phyloP scores from a whole-genome alignment of 2,329 filamentous ascomycete genomes.

The Diaporthe sp. region DNA sequence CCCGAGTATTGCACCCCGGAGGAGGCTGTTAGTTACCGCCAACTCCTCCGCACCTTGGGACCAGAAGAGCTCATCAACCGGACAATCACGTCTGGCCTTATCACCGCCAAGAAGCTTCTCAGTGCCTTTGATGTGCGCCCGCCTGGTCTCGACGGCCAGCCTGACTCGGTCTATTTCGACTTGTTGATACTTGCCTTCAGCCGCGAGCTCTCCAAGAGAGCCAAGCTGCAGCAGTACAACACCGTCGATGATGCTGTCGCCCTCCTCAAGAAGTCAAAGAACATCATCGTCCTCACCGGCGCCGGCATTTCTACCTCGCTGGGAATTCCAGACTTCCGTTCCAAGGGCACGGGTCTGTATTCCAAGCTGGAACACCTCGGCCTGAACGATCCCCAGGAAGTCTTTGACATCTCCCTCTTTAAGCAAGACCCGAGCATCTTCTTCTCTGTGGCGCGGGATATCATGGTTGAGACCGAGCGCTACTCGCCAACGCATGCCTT shows the following conservation, averaged over 20 bases:
- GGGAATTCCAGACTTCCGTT: conserved; percentile 97
- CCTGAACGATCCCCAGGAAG: conserved; percentile 88
- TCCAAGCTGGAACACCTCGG: conserved; percentile 85
- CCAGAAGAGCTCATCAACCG: conserved; percentile 81
- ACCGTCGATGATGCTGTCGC: conserved; percentile 88
- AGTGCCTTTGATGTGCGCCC: conserved; percentile 87
- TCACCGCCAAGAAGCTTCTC: conserved; percentile 86
- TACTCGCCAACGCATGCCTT: conserved; percentile 96
- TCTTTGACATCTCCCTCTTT: conserved; percentile 93
- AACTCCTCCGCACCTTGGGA: conserved; percentile 82
- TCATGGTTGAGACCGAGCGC: conserved; percentile 83
- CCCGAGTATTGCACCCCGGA: conserved; percentile 74
- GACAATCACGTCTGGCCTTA: conserved; percentile 76
- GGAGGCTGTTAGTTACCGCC: conserved; percentile 77
- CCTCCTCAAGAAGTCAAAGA: conserved; percentile 79
- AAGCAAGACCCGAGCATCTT: conserved; percentile 89
- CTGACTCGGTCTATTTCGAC: conserved; percentile 82
- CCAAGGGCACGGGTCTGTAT: conserved; percentile 92
- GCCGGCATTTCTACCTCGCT: conserved; percentile 97
- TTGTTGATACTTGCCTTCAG: conserved; percentile 83
- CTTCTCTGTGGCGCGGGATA: conserved; percentile 92
- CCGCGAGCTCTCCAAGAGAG: conserved; percentile 84
- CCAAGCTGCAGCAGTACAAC: conserved; percentile 85
- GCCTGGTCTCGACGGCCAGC: conserved; percentile 76
- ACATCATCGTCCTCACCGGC: conserved; percentile 94